Conservation (phyloP, 805 yeast genomes). For the Candida saitoana region DNA sequence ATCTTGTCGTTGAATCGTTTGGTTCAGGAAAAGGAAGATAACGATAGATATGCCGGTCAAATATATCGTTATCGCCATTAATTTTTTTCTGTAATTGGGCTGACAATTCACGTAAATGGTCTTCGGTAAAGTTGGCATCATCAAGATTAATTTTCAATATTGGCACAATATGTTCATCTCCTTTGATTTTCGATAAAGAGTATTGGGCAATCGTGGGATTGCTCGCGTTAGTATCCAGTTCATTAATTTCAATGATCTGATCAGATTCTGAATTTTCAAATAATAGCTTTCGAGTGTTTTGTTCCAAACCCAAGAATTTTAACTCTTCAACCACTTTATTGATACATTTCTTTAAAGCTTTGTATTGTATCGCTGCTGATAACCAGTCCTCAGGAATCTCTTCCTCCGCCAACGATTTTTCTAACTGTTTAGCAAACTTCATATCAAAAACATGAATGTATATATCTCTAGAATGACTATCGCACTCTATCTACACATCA, state of each 20-base stretch:
- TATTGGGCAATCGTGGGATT: conserved; percentile 43
- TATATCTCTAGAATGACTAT: no score
- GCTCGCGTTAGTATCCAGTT: conserved; percentile 27
- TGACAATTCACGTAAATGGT: conserved; percentile 29
- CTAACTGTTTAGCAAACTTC: conserved; percentile 75
- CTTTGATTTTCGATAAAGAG: conserved; percentile 27
- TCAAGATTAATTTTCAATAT: conserved; percentile 36
- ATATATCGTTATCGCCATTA: conserved; percentile 14
- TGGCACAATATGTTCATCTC: conserved; percentile 28
- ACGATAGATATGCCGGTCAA: conserved; percentile 56
- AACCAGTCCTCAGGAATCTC: conserved; percentile 67
- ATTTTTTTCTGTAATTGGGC: conserved; percentile 24
- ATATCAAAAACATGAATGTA: conserved; percentile 25
- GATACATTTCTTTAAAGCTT: conserved; percentile 64
- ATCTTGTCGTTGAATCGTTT: conserved; percentile 74
- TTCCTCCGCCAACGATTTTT: conserved; percentile 57
- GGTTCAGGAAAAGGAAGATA: conserved; percentile 68
- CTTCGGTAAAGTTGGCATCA: conserved; percentile 25
- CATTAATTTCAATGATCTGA: conserved; percentile 29
- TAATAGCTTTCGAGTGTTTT: conserved; percentile 37
- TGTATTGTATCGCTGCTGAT: conserved; percentile 65
- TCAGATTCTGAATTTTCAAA: conserved; percentile 22
- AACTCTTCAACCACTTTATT: conserved; percentile 63
- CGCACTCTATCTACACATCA: no score
- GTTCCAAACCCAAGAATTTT: conserved; percentile 51